phyloP scores from a whole-genome alignment of 2,329 filamentous ascomycete genomes.

The Fusarium luffae region DNA sequence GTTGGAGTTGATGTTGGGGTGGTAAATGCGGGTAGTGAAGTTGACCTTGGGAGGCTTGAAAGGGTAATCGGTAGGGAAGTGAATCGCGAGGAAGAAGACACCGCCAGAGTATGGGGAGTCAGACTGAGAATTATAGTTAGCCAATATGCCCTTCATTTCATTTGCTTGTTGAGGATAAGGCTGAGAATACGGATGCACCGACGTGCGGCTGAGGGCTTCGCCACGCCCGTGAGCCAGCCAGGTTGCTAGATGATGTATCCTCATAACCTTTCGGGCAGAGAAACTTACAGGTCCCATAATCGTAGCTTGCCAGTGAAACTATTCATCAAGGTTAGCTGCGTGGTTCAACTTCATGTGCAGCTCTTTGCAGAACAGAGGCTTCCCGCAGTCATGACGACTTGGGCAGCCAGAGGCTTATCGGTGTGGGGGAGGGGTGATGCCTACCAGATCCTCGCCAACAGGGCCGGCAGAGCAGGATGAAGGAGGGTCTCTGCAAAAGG shows the following conservation, averaged over 20 bases:
- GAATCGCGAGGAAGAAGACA: conserved; percentile 98
- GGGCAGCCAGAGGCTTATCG: conserved; percentile 36
- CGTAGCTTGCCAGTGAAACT: conserved; percentile 99
- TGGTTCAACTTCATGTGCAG: conserved; percentile 8
- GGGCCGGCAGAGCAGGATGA: conserved; percentile 98
- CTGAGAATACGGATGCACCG: conserved; percentile 25
- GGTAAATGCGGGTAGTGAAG: conserved; percentile 99
- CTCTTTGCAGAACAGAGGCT: background rate
- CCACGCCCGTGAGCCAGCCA: conserved; percentile 26
- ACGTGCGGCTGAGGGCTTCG: conserved; percentile 33
- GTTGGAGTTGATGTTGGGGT: conserved; percentile 99
- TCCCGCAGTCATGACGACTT: conserved; percentile 27
- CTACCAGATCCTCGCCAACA: conserved; percentile 96
- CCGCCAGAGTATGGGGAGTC: conserved; percentile 98
- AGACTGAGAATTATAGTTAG: conserved; percentile 66
- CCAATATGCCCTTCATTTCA: conserved; percentile 14
- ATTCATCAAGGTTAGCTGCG: conserved; percentile 43
- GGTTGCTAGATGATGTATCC: conserved; percentile 11
- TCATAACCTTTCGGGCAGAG: conserved; percentile 2
- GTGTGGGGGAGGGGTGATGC: conserved; percentile 55
- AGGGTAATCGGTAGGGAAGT: conserved; percentile 99
- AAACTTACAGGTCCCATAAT: conserved; percentile 97
- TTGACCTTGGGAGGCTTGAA: conserved; percentile 99
- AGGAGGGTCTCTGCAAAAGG: conserved; percentile 82
- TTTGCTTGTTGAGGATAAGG: background rate